phyloP scores from a whole-genome alignment of 2,329 filamentous ascomycete genomes.

The Penicillium digitatum region DNA sequence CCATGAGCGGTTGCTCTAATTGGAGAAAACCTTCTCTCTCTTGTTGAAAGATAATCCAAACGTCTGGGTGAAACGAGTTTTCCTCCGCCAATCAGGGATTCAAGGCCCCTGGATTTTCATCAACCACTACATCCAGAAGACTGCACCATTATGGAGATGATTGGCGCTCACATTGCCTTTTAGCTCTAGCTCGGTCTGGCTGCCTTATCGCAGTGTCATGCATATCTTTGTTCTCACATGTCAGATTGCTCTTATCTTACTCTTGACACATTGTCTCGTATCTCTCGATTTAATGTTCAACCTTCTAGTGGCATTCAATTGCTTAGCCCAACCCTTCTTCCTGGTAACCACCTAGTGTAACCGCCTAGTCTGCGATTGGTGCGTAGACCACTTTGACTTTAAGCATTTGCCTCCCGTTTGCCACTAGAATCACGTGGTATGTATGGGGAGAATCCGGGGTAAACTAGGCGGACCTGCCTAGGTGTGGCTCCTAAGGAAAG shows the following conservation, averaged over 20 bases:
- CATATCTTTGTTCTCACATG: slow-evolving; percentile 1
- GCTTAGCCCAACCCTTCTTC: background rate
- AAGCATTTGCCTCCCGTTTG: background rate
- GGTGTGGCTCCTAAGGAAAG: background rate
- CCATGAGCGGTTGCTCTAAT: background rate
- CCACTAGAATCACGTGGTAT: background rate
- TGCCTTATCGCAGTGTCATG: background rate
- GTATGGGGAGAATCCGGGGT: slow-evolving; percentile 2
- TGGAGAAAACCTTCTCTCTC: too few species aligned
- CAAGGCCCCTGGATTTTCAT: background rate
- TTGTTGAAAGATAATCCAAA: background rate
- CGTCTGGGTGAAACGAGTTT: background rate
- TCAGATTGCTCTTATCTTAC: slow-evolving; percentile 6
- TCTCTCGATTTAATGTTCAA: background rate
- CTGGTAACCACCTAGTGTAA: background rate
- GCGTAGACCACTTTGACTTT: background rate
- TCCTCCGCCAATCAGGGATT: background rate
- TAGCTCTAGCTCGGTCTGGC: background rate
- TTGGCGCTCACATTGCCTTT: background rate
- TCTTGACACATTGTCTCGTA: background rate
- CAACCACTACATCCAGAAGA: background rate
- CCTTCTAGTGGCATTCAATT: background rate
- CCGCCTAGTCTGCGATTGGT: background rate
- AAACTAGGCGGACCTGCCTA: background rate
- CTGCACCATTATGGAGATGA: background rate